Evolutionary conservation across 2,329 filamentous ascomycete genomes (phyloP).

Genomic region (Sporothrix protearum): DNA sequence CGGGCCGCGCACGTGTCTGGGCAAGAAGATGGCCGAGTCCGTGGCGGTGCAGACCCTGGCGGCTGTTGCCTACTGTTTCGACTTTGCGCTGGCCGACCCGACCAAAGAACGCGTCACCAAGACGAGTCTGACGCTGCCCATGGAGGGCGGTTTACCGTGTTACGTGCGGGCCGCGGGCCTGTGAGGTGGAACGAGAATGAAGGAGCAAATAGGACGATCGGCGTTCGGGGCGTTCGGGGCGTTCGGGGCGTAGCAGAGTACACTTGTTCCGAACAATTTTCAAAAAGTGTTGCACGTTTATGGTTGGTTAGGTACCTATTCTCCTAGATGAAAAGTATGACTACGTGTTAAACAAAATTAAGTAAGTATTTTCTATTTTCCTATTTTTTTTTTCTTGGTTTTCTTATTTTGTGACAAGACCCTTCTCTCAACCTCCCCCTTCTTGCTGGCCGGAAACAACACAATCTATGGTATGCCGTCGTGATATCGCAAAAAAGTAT

Average conservation of each 20-base stretch:
- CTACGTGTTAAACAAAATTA: neutral
- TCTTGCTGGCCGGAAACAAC: neutral
- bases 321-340: neutral
- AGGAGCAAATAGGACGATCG: neutral
- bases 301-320: neutral
- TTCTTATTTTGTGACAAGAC: neutral
- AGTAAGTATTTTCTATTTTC: neutral
- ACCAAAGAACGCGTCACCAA: conserved; percentile 49
- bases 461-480: conserved; percentile 8
- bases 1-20: conserved; percentile 57
- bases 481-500: neutral
- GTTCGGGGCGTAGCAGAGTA: no score
- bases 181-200: neutral
- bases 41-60: conserved; percentile 56
- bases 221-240: neutral
- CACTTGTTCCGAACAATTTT: no score
- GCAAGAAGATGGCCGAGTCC: conserved; percentile 62
- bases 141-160: conserved; percentile 58
- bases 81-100: conserved; percentile 42
- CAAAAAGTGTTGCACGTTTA: no score
- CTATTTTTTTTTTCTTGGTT: neutral
- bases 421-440: neutral
- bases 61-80: conserved; percentile 47
- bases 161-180: conserved; percentile 34
- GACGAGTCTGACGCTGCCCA: conserved; percentile 61